Evolutionary conservation across 75 land plant species (phyloP).

Genomic region (Selaginella moellendorffii): DNA sequence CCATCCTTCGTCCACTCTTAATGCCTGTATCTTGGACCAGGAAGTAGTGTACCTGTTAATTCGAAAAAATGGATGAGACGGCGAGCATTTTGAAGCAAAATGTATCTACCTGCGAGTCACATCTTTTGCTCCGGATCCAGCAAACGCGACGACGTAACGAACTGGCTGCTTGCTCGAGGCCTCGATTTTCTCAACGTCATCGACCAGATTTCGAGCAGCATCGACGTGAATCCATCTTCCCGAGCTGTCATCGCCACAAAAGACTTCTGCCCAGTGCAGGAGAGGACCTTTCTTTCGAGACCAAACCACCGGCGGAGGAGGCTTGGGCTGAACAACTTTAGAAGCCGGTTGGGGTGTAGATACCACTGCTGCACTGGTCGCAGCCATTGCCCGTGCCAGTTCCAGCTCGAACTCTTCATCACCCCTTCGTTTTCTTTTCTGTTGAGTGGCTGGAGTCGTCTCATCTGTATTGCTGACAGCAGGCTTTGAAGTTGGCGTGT

Average conservation of each 20-base stretch:
- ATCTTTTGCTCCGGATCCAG: constrained; percentile 91
- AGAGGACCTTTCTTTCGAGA: constrained; percentile 62
- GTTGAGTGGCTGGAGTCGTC: too few relatives aligned
- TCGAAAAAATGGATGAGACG: not conserved
- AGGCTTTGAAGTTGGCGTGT: too few relatives aligned
- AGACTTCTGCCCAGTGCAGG: constrained; percentile 90
- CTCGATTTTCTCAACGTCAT: constrained; percentile 76
- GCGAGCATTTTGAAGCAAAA: not conserved
- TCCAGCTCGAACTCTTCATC: constrained; percentile 85
- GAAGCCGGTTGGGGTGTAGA: constrained; percentile 1
- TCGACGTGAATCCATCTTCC: constrained; percentile 88
- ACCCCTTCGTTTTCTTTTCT: constrained; percentile 57
- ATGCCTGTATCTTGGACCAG: constrained; percentile 61
- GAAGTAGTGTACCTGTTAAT: constrained; percentile 57
- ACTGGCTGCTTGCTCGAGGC: constrained; percentile 46
- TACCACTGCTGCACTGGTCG: constrained; percentile 38
- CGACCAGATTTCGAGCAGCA: constrained; percentile 56
- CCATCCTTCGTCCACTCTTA: constrained; percentile 57
- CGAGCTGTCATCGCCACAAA: constrained; percentile 51
- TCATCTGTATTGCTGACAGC: too few relatives aligned
- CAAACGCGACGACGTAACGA: constrained; percentile 91
- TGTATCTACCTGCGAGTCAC: constrained; percentile 72
- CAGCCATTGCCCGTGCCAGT: constrained; percentile 74
- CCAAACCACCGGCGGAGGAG: constrained; percentile 33
- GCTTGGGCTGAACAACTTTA: constrained; percentile 11